These are phyloP conservation scores for Eremothecium cymbalariae DNA, from an alignment of 1,139 yeast genomes.

Conservation along the genomic window DNA sequence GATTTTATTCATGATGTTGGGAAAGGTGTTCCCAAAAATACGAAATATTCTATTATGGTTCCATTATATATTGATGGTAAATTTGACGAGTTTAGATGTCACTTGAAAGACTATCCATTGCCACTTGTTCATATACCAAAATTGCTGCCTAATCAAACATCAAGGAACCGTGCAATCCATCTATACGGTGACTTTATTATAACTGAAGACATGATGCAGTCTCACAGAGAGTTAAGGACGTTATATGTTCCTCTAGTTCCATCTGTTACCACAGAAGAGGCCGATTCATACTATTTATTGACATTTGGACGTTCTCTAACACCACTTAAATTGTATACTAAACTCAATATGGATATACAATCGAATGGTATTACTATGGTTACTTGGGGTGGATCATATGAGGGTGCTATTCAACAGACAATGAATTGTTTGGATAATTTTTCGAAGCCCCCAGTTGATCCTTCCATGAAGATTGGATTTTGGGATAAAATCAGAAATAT, in stretches of 20 bases:
- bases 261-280: conserved; percentile 31
- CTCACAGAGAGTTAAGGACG: conserved; percentile 46
- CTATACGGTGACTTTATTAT: conserved; percentile 47
- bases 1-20: conserved; percentile 64
- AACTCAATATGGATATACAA: conserved; percentile 47
- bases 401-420: conserved; percentile 75
- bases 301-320: conserved; percentile 71
- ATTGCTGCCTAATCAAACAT: conserved; percentile 32
- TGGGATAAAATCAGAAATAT: conserved; percentile 66
- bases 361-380: conserved; percentile 58
- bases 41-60: conserved; percentile 56
- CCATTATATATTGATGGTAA: conserved; percentile 47
- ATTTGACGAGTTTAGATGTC: conserved; percentile 47
- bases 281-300: conserved; percentile 47
- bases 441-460: conserved; percentile 76
- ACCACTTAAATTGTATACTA: conserved; percentile 64
- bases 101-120: conserved; percentile 62
- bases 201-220: conserved; percentile 43
- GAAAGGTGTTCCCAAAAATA: conserved; percentile 70
- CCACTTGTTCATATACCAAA: conserved; percentile 40
- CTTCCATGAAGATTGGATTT: conserved; percentile 72
- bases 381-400: conserved; percentile 81
- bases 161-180: conserved; percentile 29
- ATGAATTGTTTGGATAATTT: conserved; percentile 77
- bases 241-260: conserved; percentile 59